These are phyloP conservation scores for Ophiostoma sp. DNA, from an alignment of 2,329 filamentous ascomycete genomes.

Conservation along the genomic window DNA sequence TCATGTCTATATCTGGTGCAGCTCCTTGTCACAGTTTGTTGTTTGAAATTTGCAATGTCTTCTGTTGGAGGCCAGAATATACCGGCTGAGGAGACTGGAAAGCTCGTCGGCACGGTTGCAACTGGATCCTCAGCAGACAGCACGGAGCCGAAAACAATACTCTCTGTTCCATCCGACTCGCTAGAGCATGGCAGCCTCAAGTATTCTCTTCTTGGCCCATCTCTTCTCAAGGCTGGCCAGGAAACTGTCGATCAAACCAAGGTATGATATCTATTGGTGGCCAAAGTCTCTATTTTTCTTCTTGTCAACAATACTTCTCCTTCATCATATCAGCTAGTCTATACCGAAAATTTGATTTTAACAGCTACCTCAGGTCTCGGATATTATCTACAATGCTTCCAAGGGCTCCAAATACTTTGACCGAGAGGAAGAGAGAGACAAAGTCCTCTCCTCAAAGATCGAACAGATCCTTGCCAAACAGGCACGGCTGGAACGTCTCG, in stretches of 20 bases:
- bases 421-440: constrained; percentile 79
- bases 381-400: constrained; percentile 94
- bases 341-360: neutral
- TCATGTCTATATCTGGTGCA: neutral
- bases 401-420: constrained; percentile 96
- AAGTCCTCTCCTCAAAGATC: constrained; percentile 79
- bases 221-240: constrained; percentile 88
- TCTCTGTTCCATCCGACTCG: neutral
- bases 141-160: neutral
- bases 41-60: neutral
- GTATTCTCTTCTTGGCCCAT: constrained; percentile 83
- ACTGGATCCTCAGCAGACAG: neutral
- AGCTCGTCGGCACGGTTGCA: neutral
- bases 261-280: constrained; percentile 31
- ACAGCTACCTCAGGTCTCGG: constrained; percentile 61
- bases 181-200: constrained; percentile 55
- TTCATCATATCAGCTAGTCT: neutral
- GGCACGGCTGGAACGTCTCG: constrained; percentile 64
- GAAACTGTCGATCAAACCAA: constrained; percentile 89
- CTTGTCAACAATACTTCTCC: neutral
- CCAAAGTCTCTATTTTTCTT: too few relatives aligned
- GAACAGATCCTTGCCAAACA: constrained; percentile 71
- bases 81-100: neutral
- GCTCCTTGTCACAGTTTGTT: neutral
- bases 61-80: neutral